These are phyloP conservation scores for Colletotrichum filicis DNA, from an alignment of 2,329 filamentous ascomycete genomes.

Conservation along the genomic window DNA sequence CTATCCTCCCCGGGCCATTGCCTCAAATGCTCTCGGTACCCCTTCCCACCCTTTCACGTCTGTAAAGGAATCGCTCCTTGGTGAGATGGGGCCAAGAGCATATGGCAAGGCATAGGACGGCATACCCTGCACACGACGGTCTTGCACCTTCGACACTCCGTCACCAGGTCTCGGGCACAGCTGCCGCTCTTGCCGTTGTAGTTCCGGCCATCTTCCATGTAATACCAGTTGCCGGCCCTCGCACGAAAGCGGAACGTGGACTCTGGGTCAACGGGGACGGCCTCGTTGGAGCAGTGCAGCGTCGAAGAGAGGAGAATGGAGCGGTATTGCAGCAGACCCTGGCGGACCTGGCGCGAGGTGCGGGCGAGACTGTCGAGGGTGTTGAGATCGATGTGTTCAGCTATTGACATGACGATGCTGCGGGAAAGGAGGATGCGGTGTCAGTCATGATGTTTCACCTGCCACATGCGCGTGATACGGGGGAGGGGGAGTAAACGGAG, in stretches of 20 bases:
- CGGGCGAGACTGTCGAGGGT: slow-evolving; percentile 84
- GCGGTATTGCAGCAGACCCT: slow-evolving; percentile 82
- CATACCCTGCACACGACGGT: slow-evolving; percentile 83
- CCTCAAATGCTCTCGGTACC: slow-evolving; percentile 1
- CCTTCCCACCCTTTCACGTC: slow-evolving; percentile 15
- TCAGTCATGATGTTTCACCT: neutral
- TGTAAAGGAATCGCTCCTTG: neutral
- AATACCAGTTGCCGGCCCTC: slow-evolving; percentile 67
- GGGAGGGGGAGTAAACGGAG: neutral
- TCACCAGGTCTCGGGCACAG: slow-evolving; percentile 90
- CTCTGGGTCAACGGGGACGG: slow-evolving; percentile 62
- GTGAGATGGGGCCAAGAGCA: slow-evolving; percentile 4
- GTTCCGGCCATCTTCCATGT: slow-evolving; percentile 66
- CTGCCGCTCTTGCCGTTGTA: slow-evolving; percentile 75
- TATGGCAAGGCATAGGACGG: slow-evolving; percentile 27
- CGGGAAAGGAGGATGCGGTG: neutral
- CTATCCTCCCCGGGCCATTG: slow-evolving; percentile 20
- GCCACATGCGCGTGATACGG: neutral
- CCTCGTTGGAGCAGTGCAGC: slow-evolving; percentile 83
- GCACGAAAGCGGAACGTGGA: slow-evolving; percentile 68
- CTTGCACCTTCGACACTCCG: slow-evolving; percentile 81
- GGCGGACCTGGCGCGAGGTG: slow-evolving; percentile 83
- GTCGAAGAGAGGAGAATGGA: slow-evolving; percentile 78
- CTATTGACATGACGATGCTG: slow-evolving; percentile 82
- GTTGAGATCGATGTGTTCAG: slow-evolving; percentile 84